Evolutionary conservation across 1,284 basidiomycete genomes (phyloP), one percentile per base, ranked within the genome.

Genomic region (Amylostereum chailletii): DNA sequence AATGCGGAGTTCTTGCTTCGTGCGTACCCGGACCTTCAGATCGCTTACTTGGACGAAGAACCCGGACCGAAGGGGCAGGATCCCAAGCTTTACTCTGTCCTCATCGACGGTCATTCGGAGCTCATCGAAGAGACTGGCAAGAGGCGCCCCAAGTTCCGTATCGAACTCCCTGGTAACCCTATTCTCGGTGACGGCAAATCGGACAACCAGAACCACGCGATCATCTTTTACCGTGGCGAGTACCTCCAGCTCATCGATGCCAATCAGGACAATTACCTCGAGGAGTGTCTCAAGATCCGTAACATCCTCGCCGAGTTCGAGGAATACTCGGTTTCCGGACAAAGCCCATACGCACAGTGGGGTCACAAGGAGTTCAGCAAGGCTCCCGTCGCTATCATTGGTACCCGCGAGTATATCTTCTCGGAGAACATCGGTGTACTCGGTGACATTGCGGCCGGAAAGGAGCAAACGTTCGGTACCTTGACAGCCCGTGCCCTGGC

Each of bases 391-490:
- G 96, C 96, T 40, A 99, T 99, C 67, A 81, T 99, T 54, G 96
- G 96, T 65, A 96, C 96, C 30, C 86, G 96, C 66, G 96, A 99
- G 74, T 99, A 99, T 73, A 98, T 99, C 63, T 99, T 99, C 75
- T 99, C 96, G 47, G 96, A 99, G 75, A 99, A 99, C 71, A 99
- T 99, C 61, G 96, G 96, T 77, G 91, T 99, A 41, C 78, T 99
- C 51, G 96, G 96, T 72, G 96, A 99, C 67, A 93, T 99, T 58
- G 96, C 96, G 45, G 96, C 96, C 53, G 96, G 96, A 49, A 99
- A 99, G 75, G 96, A 99, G 72, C 96, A 99, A 72, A 99, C 96
- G 37, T 99, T 99, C 71, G 96, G 96, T 76, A 99, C 96, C 9
- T 85, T 99, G 75, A 94, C 95, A 2, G 95, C 95, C 53, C 87